A percentile compares a stretch with the other conserved stretches of the same genome.
These are phyloP conservation scores for Sparassis latifolia DNA, from an alignment of 1,284 basidiomycete species.

Conservation along the genomic window DNA sequence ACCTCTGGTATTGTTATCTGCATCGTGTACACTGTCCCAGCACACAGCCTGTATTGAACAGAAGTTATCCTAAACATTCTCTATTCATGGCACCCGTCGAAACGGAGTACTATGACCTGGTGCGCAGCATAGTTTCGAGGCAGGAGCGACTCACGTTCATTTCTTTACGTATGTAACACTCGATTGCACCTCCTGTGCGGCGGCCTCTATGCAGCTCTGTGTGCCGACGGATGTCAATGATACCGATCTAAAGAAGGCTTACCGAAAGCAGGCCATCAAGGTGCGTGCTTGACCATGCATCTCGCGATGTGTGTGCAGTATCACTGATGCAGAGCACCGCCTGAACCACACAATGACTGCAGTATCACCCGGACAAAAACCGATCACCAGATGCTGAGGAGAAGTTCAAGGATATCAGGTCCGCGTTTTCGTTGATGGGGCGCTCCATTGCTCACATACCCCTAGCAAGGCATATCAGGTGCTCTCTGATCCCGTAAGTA, in stretches of 20 bases:
- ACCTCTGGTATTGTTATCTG: no score
- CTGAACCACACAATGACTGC: neutral
- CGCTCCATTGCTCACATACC: constrained; percentile 9
- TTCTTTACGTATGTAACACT: neutral
- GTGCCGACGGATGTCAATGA: constrained; percentile 52
- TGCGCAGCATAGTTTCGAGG: constrained; percentile 15
- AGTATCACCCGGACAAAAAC: constrained; percentile 96
- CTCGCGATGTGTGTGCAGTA: constrained; percentile 4
- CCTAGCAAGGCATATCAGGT: constrained; percentile 87
- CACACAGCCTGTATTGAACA: no score
- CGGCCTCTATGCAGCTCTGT: constrained; percentile 31
- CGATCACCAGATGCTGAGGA: constrained; percentile 80
- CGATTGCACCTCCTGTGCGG: neutral
- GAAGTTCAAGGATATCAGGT: constrained; percentile 93
- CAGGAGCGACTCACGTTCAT: neutral
- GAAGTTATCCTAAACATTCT: no score
- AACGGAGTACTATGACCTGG: constrained; percentile 45
- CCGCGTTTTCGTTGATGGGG: constrained; percentile 4
- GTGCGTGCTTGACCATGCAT: constrained; percentile 33
- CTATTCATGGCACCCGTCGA: constrained; percentile 38
- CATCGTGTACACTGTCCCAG: no score
- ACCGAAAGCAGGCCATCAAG: constrained; percentile 93
- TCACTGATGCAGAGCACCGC: neutral
- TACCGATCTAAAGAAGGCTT: constrained; percentile 89
- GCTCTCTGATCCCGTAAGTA: constrained; percentile 72